Evolutionary conservation across 1,284 basidiomycete genomes (phyloP), one percentile per base, ranked within the genome.

Genomic region (Moniliella sp.): DNA sequence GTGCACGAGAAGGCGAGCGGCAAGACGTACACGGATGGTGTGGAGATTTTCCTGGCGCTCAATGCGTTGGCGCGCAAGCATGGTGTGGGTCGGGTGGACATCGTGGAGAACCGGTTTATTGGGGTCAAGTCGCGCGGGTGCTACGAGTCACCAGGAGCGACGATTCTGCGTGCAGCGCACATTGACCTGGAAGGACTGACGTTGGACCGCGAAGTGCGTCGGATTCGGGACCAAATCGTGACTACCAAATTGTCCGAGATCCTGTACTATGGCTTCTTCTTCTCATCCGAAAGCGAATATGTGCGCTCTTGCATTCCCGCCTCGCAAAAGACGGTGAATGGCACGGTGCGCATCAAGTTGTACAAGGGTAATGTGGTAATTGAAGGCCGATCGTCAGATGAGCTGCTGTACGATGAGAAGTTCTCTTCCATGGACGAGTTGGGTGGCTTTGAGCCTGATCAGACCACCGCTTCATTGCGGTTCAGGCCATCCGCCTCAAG

Each of bases 391-490:
- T 73, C 73, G 54, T 88, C 83, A 40, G 70, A 80, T 15, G 83
- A 86, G 57, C 80, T 76, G 78, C 46, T 59, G 18, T 99, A 99
- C 63, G 88, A 97, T 57, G 84, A 82, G 57, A 77, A 77, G 38
- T 73, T 93, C 65, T 83, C 83, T 11, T 91, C 83, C 38, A 97
- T 99, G 88, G 88, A 97, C 64, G 86, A 93, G 66, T 74, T 93
- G 39, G 86, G 86, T 46, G 88, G 88, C 28, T 94, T 94, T 64
- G 80, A 86, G 45, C 48, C 51, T 15, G 51, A 50, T 13, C 45
- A 46, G 15, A 50, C 56, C 16, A 43, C 44, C 9, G 56, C 23
- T 59, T 59, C 36, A 56, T 59, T 39, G 45, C 52, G 18, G 49
- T 53, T 13, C 50, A 51, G 37, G 47, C 56, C 18, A 59, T 59